phyloP scores from a whole-genome alignment of 495 filamentous ascomycete genomes.

The Neurospora sp. region DNA sequence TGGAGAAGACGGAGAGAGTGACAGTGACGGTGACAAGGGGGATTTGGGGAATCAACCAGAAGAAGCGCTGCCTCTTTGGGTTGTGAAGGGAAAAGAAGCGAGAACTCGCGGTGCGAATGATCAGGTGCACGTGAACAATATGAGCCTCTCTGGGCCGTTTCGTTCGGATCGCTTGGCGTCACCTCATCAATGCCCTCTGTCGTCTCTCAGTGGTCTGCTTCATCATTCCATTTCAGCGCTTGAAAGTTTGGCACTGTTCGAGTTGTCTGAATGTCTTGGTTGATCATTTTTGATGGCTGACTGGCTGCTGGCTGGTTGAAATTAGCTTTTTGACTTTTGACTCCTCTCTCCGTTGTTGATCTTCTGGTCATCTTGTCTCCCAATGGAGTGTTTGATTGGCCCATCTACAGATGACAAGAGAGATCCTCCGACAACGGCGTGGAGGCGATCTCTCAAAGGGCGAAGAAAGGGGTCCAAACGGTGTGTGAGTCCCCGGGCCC shows the following conservation, averaged over 20 bases:
- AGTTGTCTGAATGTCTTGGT: not conserved
- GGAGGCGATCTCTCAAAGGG: not conserved
- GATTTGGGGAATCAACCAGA: not conserved
- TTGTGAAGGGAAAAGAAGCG: not conserved
- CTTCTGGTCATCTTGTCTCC: not conserved
- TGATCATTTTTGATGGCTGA: not conserved
- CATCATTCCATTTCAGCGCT: not conserved
- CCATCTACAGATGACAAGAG: not conserved
- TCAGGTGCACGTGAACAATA: conserved; percentile 21
- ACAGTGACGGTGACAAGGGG: not conserved
- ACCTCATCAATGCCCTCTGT: not conserved
- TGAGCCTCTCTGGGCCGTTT: not conserved
- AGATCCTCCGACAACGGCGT: not conserved
- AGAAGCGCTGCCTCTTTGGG: not conserved
- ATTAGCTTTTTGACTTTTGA: not conserved
- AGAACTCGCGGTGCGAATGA: conserved; percentile 10
- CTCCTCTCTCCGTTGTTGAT: not conserved
- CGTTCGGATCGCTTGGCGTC: not conserved
- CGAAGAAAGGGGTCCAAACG: not conserved
- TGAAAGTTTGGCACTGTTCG: not conserved
- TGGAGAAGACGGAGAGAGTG: not conserved
- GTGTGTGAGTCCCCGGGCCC: not conserved
- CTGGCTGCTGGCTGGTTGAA: not conserved
- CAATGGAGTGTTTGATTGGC: not conserved
- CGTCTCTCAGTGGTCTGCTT: not conserved